Evolutionary conservation across 768 basidiomycete genomes (phyloP).

Genomic region (Pulveroboletus frians): DNA sequence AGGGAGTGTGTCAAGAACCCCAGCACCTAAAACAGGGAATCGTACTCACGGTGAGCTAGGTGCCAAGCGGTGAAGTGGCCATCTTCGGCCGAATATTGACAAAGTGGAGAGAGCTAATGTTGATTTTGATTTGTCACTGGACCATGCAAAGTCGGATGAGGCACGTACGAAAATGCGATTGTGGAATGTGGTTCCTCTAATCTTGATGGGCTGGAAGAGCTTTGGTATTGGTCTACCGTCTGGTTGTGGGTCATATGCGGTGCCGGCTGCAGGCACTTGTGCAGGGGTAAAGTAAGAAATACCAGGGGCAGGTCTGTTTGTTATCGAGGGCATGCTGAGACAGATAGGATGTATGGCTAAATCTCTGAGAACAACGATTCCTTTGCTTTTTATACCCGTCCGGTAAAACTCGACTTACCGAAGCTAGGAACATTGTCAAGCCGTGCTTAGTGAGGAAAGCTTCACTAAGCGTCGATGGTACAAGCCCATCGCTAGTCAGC

Average conservation of each 20-base stretch:
- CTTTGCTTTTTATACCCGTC: slow-evolving; percentile 1
- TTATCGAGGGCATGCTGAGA: slow-evolving; percentile 6
- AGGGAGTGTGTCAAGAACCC: not conserved
- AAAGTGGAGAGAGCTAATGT: slow-evolving; percentile 46
- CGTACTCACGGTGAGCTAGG: slow-evolving; percentile 38
- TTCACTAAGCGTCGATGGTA: too few species aligned
- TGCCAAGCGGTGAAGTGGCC: slow-evolving; percentile 55
- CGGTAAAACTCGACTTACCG: not conserved
- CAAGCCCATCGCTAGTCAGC: too few species aligned
- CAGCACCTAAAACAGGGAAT: not conserved
- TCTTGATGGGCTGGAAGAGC: slow-evolving; percentile 53
- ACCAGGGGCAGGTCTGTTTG: slow-evolving; percentile 39
- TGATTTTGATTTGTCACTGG: not conserved
- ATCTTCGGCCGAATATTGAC: slow-evolving; percentile 56
- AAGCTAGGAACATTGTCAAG: not conserved
- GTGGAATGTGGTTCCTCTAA: slow-evolving; percentile 47
- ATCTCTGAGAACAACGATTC: not conserved
- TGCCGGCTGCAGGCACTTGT: slow-evolving; percentile 41
- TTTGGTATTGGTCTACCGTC: slow-evolving; percentile 37
- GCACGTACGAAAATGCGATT: slow-evolving; percentile 50
- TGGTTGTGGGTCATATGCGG: slow-evolving; percentile 39
- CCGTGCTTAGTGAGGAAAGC: not conserved
- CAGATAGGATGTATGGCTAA: not conserved
- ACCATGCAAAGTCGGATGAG: not conserved
- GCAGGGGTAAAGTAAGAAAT: slow-evolving; percentile 44